phyloP scores from a whole-genome alignment of 2,329 filamentous ascomycete species.

The Leptographium galeiforme region DNA sequence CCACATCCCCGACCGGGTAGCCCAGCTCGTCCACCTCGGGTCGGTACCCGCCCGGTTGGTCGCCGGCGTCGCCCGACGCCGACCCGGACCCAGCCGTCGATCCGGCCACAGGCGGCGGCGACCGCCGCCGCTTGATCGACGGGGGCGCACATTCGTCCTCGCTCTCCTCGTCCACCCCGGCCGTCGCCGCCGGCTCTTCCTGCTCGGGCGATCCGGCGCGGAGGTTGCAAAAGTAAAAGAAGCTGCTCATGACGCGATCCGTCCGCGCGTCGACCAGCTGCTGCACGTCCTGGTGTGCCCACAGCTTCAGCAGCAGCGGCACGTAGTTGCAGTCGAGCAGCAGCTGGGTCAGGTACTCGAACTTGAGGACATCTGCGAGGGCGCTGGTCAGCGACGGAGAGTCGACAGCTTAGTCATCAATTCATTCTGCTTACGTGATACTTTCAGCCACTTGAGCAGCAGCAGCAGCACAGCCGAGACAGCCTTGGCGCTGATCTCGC shows the following conservation, averaged over 20 bases:
- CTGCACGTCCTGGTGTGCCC: conserved; percentile 88
- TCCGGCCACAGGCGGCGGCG: conserved; percentile 22
- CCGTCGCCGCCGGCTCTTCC: conserved; percentile 15
- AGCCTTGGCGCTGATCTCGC: conserved; percentile 84
- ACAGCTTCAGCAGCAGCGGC: conserved; percentile 80
- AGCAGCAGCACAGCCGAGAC: conserved; percentile 79
- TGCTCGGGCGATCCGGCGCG: conserved; percentile 21
- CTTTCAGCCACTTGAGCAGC: conserved; percentile 91
- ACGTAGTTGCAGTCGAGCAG: conserved; percentile 92
- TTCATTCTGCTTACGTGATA: conserved; percentile 58
- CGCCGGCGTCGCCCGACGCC: no score
- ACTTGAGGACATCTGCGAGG: conserved; percentile 70
- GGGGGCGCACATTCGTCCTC: conserved; percentile 75
- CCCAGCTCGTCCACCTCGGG: conserved; percentile 77
- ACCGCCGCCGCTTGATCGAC: conserved; percentile 54
- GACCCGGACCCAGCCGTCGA: background rate
- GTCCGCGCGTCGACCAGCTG: conserved; percentile 75
- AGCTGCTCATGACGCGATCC: conserved; percentile 72
- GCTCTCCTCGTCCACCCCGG: conserved; percentile 30
- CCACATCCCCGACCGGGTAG: conserved; percentile 55
- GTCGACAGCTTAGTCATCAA: background rate
- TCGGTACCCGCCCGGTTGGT: background rate
- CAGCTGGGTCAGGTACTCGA: conserved; percentile 88
- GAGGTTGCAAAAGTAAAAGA: conserved; percentile 84
- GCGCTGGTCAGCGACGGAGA: background rate